Evolutionary conservation across 2,329 filamentous ascomycete genomes (phyloP), one percentile per base, ranked within the genome.

Genomic region (Colletotrichum liaoningense): DNA sequence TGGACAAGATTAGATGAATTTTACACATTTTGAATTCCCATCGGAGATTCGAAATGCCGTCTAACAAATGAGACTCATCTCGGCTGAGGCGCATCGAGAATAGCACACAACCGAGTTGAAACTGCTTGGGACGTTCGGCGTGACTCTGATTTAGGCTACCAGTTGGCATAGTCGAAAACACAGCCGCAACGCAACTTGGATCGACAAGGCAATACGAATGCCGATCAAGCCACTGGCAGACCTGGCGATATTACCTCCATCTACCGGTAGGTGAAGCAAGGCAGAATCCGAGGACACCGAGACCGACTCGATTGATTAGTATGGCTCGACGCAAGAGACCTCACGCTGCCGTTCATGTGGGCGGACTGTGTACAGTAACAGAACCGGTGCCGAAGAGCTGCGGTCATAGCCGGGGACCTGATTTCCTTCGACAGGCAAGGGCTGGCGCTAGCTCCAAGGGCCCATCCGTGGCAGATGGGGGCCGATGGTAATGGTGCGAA

Each of bases 401-500:
- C 42, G 8, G 42, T 49, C 19, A 49, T n/a, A 49, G 42, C 19
- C 8, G 42, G 42, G 8, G 19, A 8, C n/a, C 19, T 49, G 16
- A 9, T 49, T 49, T 49, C 42, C 42, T 22, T 19, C 42, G 8
- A 49, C 16, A n/a, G 42, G 42, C 19, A 49, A 26, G 22, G 24
- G 26, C 2, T 35, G 22, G 46, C 26, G 60, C 46, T 63, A 54
- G 60, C 60, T 54, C 42, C 22, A 19, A 14, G 19, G 46, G 42
- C n/a, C 16, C 19, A 63, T 33, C 42, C 12, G 35, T 42, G 30
- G n/a, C 26, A 54, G 26, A 52, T n/a, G 52, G 22, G 26, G 63
- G 38, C 55, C 7, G 42, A 46, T 52, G 59, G 56, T 46, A 57
- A 56, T 56, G 42, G 65, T 73, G 59, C 38, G 28, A 58, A 57